Conservation (phyloP, 1,284 basidiomycete species). For the Ceratobasidium sp. region DNA sequence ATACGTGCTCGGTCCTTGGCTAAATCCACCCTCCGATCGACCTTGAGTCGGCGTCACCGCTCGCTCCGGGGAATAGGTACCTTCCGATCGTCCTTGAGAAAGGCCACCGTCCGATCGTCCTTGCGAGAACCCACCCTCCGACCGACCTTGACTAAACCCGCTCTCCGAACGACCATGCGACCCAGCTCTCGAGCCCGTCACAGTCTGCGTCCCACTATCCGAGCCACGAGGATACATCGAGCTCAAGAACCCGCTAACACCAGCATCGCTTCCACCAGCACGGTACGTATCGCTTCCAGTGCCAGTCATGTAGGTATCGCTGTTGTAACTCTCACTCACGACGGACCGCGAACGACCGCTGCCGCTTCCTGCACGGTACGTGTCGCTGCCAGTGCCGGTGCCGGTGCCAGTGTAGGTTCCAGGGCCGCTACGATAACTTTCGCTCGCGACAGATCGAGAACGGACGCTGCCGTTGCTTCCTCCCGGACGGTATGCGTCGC, state of each 20-base stretch:
- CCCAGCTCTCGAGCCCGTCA: constrained; percentile 12
- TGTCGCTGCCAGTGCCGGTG: not conserved
- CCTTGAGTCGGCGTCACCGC: constrained; percentile 20
- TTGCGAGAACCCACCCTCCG: constrained; percentile 18
- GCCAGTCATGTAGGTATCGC: constrained; percentile 21
- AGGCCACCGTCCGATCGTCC: constrained; percentile 9
- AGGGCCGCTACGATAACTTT: constrained; percentile 24
- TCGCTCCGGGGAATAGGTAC: not conserved
- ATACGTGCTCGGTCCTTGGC: constrained; percentile 23
- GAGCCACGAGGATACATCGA: constrained; percentile 34
- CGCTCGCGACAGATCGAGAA: constrained; percentile 19
- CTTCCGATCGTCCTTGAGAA: not conserved
- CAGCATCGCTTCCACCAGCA: constrained; percentile 29
- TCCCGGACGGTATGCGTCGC: not conserved
- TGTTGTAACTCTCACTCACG: constrained; percentile 11
- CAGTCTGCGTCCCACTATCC: constrained; percentile 11
- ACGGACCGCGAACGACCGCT: constrained; percentile 25
- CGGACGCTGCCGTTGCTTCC: too few species aligned
- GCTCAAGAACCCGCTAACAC: constrained; percentile 35
- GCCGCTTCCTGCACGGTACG: constrained; percentile 17
- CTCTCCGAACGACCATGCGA: constrained; percentile 33
- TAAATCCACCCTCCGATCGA: constrained; percentile 24
- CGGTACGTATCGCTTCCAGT: constrained; percentile 41
- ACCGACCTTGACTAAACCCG: constrained; percentile 12
- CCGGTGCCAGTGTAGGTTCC: constrained; percentile 11